Evolutionary conservation across 179 eudicot genomes (phyloP).

Genomic region (Carnegiea gigantea): DNA sequence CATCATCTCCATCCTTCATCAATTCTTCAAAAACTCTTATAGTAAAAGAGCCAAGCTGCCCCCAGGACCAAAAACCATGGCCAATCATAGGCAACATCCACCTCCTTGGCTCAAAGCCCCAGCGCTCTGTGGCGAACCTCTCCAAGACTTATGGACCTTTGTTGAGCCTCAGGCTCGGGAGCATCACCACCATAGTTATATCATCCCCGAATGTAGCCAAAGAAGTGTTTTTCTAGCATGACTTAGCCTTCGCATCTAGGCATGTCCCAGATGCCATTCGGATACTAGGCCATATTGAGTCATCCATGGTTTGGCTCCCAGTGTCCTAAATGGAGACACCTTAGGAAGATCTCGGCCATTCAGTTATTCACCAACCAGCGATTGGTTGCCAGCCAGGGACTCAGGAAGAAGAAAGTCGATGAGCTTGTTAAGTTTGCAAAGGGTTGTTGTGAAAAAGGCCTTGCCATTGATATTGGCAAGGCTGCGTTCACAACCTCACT

Average conservation of each 20-base stretch:
- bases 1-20: background rate
- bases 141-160: slow-evolving; percentile 32
- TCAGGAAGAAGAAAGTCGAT: slow-evolving; percentile 19
- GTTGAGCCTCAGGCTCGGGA: slow-evolving; percentile 35
- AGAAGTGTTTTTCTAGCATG: too few species aligned
- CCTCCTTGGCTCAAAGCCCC: slow-evolving; percentile 37
- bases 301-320: too few species aligned
- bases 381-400: too few species aligned
- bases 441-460: slow-evolving; percentile 12
- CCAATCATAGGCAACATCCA: slow-evolving; percentile 49
- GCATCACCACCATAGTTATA: slow-evolving; percentile 30
- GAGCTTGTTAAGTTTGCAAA: slow-evolving; percentile 13
- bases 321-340: too few species aligned
- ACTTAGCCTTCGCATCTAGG: too few species aligned
- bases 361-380: too few species aligned
- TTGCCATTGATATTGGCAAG: slow-evolving; percentile 23
- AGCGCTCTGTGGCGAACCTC: slow-evolving; percentile 31
- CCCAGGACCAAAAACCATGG: slow-evolving; percentile 44
- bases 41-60: slow-evolving; percentile 15
- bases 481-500: slow-evolving; percentile 13
- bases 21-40: background rate
- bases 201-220: too few species aligned
- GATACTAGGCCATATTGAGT: too few species aligned
- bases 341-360: too few species aligned
- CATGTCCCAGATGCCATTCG: too few species aligned